Percentiles rank a stretch among this genome's conserved stretches.
phyloP scores from a whole-genome alignment of 139 green algal genomes.

The Chlorella sp. region DNA sequence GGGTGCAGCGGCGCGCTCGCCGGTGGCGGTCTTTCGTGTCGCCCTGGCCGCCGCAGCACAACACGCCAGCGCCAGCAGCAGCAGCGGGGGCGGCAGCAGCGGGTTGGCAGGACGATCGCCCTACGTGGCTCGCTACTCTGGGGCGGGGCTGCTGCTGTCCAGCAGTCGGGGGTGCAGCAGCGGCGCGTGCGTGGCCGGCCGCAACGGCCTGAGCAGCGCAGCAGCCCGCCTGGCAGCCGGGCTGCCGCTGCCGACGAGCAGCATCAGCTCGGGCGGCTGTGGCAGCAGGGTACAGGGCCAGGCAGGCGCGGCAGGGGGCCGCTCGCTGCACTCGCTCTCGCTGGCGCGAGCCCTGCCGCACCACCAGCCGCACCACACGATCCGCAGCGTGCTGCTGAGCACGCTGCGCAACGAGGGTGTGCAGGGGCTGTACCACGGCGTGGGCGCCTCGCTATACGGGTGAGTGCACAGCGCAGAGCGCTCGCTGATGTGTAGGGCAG shows the following conservation, averaged over 20 bases:
- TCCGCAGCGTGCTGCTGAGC: slow-evolving; percentile 52
- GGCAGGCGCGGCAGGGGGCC: background rate
- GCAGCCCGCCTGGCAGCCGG: background rate
- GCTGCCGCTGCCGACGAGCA: background rate
- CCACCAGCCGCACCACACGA: slow-evolving; percentile 26
- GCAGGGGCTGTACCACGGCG: slow-evolving; percentile 78
- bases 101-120: background rate
- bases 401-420: slow-evolving; percentile 69
- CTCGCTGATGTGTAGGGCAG: too few relatives aligned
- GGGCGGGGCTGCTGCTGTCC: background rate
- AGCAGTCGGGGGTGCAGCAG: slow-evolving; percentile 17
- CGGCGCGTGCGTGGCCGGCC: background rate
- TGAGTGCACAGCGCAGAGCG: too few relatives aligned
- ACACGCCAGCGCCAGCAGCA: background rate
- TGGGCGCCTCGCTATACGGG: slow-evolving; percentile 80
- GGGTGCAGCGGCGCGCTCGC: background rate
- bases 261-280: background rate
- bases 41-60: background rate
- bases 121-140: too few relatives aligned
- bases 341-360: slow-evolving; percentile 38
- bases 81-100: background rate
- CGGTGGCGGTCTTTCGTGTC: background rate
- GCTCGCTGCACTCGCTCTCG: slow-evolving; percentile 24
- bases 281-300: slow-evolving; percentile 15
- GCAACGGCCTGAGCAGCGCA: background rate